These are phyloP conservation scores for Diplogelasinospora grovesii DNA, from an alignment of 495 filamentous ascomycete species.

Conservation along the genomic window DNA sequence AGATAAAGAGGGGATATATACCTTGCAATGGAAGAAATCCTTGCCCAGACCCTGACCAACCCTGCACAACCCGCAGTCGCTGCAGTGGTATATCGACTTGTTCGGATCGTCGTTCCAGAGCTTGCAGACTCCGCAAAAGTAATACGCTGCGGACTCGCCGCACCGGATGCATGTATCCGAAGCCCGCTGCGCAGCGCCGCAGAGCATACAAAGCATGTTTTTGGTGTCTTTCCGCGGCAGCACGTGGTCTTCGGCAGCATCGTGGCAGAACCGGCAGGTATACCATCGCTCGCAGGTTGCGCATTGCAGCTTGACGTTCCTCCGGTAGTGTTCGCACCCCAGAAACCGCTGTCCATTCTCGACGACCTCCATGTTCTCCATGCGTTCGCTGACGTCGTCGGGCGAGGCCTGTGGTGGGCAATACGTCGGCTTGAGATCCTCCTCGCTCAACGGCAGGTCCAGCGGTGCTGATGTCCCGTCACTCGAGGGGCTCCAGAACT, in stretches of 20 bases:
- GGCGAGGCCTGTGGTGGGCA: constrained; percentile 27
- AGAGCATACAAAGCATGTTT: constrained; percentile 98
- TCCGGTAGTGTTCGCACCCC: constrained; percentile 88
- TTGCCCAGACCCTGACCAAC: constrained; percentile 88
- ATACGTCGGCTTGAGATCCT: constrained; percentile 69
- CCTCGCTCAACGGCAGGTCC: constrained; percentile 53
- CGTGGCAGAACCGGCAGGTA: constrained; percentile 92
- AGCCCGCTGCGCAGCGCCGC: constrained; percentile 77
- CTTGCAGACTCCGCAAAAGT: constrained; percentile 93
- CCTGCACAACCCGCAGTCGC: constrained; percentile 92
- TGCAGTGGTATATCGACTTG: constrained; percentile 94
- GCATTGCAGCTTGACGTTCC: constrained; percentile 95
- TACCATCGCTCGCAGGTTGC: constrained; percentile 86
- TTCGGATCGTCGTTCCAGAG: constrained; percentile 90
- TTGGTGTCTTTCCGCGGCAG: constrained; percentile 76
- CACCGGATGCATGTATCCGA: constrained; percentile 70
- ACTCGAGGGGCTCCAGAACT: constrained; percentile 32
- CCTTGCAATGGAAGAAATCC: constrained; percentile 97
- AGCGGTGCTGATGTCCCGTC: constrained; percentile 31
- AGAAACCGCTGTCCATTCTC: constrained; percentile 43
- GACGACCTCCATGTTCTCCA: constrained; percentile 36
- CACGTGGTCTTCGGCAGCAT: constrained; percentile 74
- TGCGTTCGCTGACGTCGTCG: constrained; percentile 11
- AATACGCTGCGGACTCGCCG: constrained; percentile 71
- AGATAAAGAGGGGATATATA: constrained; percentile 29